phyloP scores from a whole-genome alignment of 2,329 filamentous ascomycete species.

The Xylariaceae sp. region DNA sequence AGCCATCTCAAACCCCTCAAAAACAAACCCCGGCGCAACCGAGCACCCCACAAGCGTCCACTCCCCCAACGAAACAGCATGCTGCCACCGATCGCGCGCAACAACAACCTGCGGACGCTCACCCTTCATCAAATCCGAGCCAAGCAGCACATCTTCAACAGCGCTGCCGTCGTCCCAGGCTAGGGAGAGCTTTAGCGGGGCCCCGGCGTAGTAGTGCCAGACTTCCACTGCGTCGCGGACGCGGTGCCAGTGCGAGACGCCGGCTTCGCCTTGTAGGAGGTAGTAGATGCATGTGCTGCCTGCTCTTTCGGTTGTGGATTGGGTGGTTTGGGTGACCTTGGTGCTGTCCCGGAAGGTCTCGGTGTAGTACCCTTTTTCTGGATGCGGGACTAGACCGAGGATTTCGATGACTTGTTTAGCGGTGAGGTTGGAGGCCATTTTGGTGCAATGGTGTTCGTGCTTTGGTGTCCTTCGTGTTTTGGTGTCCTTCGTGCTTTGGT shows the following conservation, averaged over 20 bases:
- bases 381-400: slow-evolving; percentile 42
- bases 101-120: slow-evolving; percentile 43
- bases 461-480: too few relatives aligned
- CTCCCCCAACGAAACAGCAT: slow-evolving; percentile 40
- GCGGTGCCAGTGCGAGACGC: slow-evolving; percentile 48
- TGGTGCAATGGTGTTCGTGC: neutral
- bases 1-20: slow-evolving; percentile 30
- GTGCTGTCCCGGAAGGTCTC: slow-evolving; percentile 48
- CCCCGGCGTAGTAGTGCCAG: slow-evolving; percentile 53
- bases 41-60: slow-evolving; percentile 45
- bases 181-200: slow-evolving; percentile 43
- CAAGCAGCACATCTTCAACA: slow-evolving; percentile 37
- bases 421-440: slow-evolving; percentile 26
- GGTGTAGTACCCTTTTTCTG: slow-evolving; percentile 47
- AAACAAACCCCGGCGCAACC: slow-evolving; percentile 27
- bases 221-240: slow-evolving; percentile 44
- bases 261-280: slow-evolving; percentile 42
- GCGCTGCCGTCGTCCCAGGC: slow-evolving; percentile 41
- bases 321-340: slow-evolving; percentile 9
- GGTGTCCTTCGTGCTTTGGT: too few relatives aligned
- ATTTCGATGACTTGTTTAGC: slow-evolving; percentile 42
- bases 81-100: slow-evolving; percentile 43
- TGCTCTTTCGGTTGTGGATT: slow-evolving; percentile 25
- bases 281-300: slow-evolving; percentile 51
- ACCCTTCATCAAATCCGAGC: slow-evolving; percentile 37